A percentile compares a stretch with the other conserved stretches of the same genome.
These are phyloP conservation scores for Penicillium parvum DNA, from an alignment of 495 filamentous ascomycete species.

Conservation along the genomic window DNA sequence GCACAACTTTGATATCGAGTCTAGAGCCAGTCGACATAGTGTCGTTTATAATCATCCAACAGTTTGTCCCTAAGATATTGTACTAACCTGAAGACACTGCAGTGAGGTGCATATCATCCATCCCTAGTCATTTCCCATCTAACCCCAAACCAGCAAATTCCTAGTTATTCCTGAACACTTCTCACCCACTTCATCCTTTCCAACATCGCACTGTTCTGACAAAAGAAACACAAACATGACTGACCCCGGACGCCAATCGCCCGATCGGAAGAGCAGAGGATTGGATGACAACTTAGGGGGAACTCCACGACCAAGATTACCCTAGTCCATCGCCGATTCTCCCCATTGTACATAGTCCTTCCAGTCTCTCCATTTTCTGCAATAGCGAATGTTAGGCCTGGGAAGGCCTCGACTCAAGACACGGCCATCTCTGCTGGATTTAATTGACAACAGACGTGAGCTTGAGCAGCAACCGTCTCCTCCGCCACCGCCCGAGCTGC, in stretches of 20 bases:
- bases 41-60: too few relatives aligned
- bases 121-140: too few relatives aligned
- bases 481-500: slow-evolving; percentile 42
- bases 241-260: slow-evolving; percentile 13
- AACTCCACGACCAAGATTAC: slow-evolving; percentile 15
- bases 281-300: slow-evolving; percentile 18
- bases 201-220: too few relatives aligned
- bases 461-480: slow-evolving; percentile 17
- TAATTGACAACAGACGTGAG: slow-evolving; percentile 46
- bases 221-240: slow-evolving; percentile 4
- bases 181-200: too few relatives aligned
- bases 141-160: too few relatives aligned
- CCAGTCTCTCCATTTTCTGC: background rate
- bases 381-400: slow-evolving; percentile 55
- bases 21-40: too few relatives aligned
- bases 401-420: slow-evolving; percentile 57
- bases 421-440: slow-evolving; percentile 69
- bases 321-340: slow-evolving; percentile 2
- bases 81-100: too few relatives aligned
- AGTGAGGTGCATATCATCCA: too few relatives aligned
- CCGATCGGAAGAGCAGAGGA: slow-evolving; percentile 6
- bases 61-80: too few relatives aligned
- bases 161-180: background rate
- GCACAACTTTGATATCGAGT: too few relatives aligned
- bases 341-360: background rate